phyloP scores from a whole-genome alignment of 345 rosid genomes.

The Eucalyptus tenuipes region DNA sequence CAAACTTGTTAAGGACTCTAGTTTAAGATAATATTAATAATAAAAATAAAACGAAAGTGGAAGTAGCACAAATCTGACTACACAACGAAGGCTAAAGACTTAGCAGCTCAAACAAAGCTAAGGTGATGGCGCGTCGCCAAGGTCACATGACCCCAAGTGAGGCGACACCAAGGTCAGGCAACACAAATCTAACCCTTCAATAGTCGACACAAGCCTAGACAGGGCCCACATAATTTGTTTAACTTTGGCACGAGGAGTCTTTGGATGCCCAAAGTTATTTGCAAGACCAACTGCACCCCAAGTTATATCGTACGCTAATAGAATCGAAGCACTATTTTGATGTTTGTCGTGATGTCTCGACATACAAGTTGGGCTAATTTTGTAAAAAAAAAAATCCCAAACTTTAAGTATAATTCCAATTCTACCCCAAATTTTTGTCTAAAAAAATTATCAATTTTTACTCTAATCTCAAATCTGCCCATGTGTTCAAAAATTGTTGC shows the following conservation, averaged over 20 bases:
- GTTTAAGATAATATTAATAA: neutral
- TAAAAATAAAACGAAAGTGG: neutral
- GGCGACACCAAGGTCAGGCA: neutral
- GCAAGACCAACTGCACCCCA: neutral
- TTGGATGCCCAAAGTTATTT: neutral
- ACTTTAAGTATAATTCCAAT: no score
- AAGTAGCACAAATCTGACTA: neutral
- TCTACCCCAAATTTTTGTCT: neutral
- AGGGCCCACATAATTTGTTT: neutral
- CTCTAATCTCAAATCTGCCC: no score
- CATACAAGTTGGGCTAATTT: neutral
- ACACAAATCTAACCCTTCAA: neutral
- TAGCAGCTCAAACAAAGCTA: neutral
- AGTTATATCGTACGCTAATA: neutral
- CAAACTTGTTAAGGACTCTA: neutral
- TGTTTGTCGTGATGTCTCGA: neutral
- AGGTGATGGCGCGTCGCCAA: rapidly evolving
- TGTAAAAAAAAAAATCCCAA: neutral
- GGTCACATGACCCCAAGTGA: neutral
- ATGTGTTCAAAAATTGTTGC: no score
- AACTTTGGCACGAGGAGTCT: neutral
- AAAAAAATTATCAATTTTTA: no score
- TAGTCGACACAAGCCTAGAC: neutral
- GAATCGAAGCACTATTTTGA: neutral
- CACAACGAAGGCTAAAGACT: neutral